A percentile compares a stretch with the other conserved stretches of the same genome.
These are phyloP conservation scores for Clonostachys rosea DNA, from an alignment of 2,329 filamentous ascomycete genomes.

Conservation along the genomic window DNA sequence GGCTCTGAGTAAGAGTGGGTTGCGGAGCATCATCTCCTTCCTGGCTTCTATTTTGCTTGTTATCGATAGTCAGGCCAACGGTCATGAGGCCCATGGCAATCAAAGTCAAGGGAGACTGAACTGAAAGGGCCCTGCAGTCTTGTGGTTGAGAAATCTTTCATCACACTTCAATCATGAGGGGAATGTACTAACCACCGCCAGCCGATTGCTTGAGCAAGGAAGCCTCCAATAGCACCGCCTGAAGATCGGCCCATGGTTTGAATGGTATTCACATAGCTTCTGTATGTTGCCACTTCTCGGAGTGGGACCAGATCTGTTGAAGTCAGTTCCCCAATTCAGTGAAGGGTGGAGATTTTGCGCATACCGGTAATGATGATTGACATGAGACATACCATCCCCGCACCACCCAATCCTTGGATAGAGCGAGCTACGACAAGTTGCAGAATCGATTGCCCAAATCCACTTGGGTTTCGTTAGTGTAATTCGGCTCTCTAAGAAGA, in stretches of 20 bases:
- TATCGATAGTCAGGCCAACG: slow-evolving; percentile 55
- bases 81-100: slow-evolving; percentile 61
- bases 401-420: slow-evolving; percentile 55
- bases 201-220: slow-evolving; percentile 67
- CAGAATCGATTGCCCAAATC: slow-evolving; percentile 56
- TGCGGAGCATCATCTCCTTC: slow-evolving; percentile 24
- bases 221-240: slow-evolving; percentile 66
- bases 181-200: slow-evolving; percentile 57
- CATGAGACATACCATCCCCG: slow-evolving; percentile 67
- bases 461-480: slow-evolving; percentile 35
- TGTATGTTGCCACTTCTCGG: slow-evolving; percentile 67
- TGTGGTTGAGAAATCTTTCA: too few species aligned
- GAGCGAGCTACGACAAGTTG: slow-evolving; percentile 58
- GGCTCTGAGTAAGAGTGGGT: slow-evolving; percentile 33
- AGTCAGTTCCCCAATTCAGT: slow-evolving; percentile 23
- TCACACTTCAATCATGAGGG: too few species aligned
- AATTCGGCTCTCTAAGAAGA: too few species aligned
- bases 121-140: slow-evolving; percentile 47
- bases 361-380: slow-evolving; percentile 40
- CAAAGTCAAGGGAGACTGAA: slow-evolving; percentile 64
- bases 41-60: slow-evolving; percentile 31
- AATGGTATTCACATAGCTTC: slow-evolving; percentile 68
- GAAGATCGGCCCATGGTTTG: slow-evolving; percentile 63
- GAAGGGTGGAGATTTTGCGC: slow-evolving; percentile 13
- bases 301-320: slow-evolving; percentile 65